phyloP scores from a whole-genome alignment of 176 grass and related monocot species.

The Poa annua region DNA sequence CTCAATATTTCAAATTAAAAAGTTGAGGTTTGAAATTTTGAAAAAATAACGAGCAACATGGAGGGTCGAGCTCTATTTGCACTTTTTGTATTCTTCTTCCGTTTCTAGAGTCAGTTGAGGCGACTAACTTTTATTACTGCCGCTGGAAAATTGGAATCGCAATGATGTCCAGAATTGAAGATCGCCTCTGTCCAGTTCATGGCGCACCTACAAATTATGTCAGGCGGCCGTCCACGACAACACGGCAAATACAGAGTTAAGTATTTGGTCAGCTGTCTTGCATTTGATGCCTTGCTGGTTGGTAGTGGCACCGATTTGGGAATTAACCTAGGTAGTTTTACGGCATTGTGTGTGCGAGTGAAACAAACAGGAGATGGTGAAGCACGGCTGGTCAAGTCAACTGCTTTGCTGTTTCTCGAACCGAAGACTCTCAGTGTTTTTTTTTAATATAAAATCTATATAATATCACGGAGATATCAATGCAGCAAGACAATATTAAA shows the following conservation, averaged over 20 bases:
- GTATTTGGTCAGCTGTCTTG: conserved; percentile 20
- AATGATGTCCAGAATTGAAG: conserved; percentile 22
- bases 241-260: background rate
- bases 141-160: background rate
- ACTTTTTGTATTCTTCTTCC: too few relatives aligned
- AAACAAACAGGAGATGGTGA: background rate
- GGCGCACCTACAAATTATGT: conserved; percentile 9
- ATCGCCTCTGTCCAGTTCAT: background rate
- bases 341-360: background rate
- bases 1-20: too few relatives aligned
- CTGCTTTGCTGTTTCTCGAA: too few relatives aligned
- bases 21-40: too few relatives aligned
- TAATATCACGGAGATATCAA: too few relatives aligned
- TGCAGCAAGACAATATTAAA: too few relatives aligned
- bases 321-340: background rate
- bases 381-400: too few relatives aligned
- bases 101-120: too few relatives aligned
- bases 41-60: too few relatives aligned
- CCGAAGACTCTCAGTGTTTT: too few relatives aligned
- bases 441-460: too few relatives aligned
- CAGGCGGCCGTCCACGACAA: background rate
- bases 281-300: background rate
- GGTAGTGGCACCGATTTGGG: background rate
- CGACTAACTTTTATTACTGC: background rate
- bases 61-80: too few relatives aligned